These are phyloP conservation scores for Phytophthora sansomeana DNA, from an alignment of 352 stramenopile genomes.

Conservation along the genomic window DNA sequence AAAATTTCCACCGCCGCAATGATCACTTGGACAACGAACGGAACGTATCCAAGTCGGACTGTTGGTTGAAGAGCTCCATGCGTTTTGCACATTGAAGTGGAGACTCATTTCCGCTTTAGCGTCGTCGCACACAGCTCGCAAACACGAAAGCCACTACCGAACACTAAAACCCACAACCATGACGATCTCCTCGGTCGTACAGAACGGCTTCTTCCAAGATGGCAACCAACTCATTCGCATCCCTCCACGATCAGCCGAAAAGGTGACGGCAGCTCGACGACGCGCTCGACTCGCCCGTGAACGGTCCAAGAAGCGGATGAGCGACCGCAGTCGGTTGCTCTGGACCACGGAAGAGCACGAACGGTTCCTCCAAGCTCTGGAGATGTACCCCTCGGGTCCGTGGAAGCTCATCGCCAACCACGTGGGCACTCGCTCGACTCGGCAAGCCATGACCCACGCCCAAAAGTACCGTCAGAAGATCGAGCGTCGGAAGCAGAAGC, in stretches of 20 bases:
- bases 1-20: conserved; percentile 34
- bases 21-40: conserved; percentile 3
- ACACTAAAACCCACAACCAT: conserved; percentile 22
- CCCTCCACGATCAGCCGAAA: conserved; percentile 28
- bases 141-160: background rate
- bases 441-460: conserved; percentile 54
- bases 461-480: conserved; percentile 54
- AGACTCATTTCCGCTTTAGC: conserved; percentile 28
- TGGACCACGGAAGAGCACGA: conserved; percentile 50
- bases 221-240: conserved; percentile 43
- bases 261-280: conserved; percentile 22
- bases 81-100: conserved; percentile 18
- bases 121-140: conserved; percentile 11
- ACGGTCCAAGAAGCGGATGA: conserved; percentile 39
- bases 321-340: conserved; percentile 29
- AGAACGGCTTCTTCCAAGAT: conserved; percentile 41
- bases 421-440: conserved; percentile 44
- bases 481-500: conserved; percentile 37
- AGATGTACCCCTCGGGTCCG: conserved; percentile 47
- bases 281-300: conserved; percentile 27
- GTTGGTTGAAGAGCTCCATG: conserved; percentile 21
- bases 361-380: conserved; percentile 52
- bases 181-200: conserved; percentile 43
- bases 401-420: conserved; percentile 50
- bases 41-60: conserved; percentile 19